Evolutionary conservation across 345 rosid genomes (phyloP).

Genomic region (Euclidium syriacum): DNA sequence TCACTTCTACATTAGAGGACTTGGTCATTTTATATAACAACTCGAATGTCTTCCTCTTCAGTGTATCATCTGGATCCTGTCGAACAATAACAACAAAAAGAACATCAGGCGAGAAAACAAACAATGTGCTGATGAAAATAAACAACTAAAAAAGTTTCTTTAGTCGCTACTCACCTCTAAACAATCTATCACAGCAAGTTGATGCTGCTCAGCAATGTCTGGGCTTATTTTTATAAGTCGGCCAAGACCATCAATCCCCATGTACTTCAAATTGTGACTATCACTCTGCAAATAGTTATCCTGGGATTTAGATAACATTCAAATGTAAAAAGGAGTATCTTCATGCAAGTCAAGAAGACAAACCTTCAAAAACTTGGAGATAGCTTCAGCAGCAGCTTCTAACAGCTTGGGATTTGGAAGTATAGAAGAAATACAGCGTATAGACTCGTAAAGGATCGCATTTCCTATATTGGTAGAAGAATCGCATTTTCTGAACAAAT

Average conservation of each 20-base stretch:
- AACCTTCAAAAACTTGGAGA: conserved; percentile 92
- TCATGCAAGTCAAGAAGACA: conserved; percentile 4
- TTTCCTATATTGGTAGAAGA: conserved; percentile 87
- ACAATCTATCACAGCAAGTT: conserved; percentile 97
- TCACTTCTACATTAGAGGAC: conserved; percentile 94
- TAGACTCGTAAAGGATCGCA: conserved; percentile 83
- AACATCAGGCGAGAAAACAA: background rate
- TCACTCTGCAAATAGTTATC: conserved; percentile 68
- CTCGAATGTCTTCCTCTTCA: conserved; percentile 95
- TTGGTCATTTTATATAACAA: conserved; percentile 93
- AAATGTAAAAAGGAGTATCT: background rate
- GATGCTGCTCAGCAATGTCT: conserved; percentile 97
- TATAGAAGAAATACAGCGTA: conserved; percentile 87
- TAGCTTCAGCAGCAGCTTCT: conserved; percentile 85
- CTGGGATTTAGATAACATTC: conserved; percentile 1
- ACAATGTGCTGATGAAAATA: background rate
- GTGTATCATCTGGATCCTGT: conserved; percentile 98
- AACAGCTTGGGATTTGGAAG: conserved; percentile 75
- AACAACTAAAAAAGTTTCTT: background rate
- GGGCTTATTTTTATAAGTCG: conserved; percentile 84
- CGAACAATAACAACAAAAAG: conserved; percentile 1
- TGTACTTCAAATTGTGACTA: conserved; percentile 86
- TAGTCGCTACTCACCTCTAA: conserved; percentile 63
- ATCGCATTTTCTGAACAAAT: conserved; percentile 85
- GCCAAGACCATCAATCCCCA: conserved; percentile 97